A percentile compares a stretch with the other conserved stretches of the same genome.
Conservation (phyloP, 805 yeast genomes). For the Hanseniaspora occidentalis region DNA sequence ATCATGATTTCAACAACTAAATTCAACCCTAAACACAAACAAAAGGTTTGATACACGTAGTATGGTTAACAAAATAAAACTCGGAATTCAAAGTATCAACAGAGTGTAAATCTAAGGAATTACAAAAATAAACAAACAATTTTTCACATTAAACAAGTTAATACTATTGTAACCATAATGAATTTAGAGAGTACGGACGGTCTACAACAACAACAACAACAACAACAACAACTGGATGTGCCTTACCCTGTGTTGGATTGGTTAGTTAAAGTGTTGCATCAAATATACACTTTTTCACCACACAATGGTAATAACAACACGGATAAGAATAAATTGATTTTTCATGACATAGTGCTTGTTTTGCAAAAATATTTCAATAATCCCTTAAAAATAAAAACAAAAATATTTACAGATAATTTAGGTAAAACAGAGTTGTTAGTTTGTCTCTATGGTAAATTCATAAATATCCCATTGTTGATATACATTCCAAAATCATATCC, state of each 20-base stretch:
- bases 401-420: slow-evolving; percentile 36
- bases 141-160: too few relatives aligned
- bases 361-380: slow-evolving; percentile 37
- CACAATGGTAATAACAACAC: not conserved
- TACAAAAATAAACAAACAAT: too few relatives aligned
- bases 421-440: slow-evolving; percentile 53
- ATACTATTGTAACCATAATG: too few relatives aligned
- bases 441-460: slow-evolving; percentile 47
- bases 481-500: slow-evolving; percentile 41
- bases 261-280: slow-evolving; percentile 44
- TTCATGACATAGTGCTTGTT: slow-evolving; percentile 42
- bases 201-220: too few relatives aligned
- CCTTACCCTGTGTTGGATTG: slow-evolving; percentile 39
- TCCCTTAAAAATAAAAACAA: slow-evolving; percentile 56
- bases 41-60: too few relatives aligned
- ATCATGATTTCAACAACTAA: too few relatives aligned
- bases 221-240: slow-evolving; percentile 8
- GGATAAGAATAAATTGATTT: slow-evolving; percentile 24
- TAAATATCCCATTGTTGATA: slow-evolving; percentile 4
- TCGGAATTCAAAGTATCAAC: too few relatives aligned
- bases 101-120: too few relatives aligned
- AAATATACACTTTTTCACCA: slow-evolving; percentile 21
- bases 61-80: too few relatives aligned
- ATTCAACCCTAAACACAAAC: too few relatives aligned
- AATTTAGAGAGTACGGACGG: too few relatives aligned